phyloP scores from a whole-genome alignment of 2,329 filamentous ascomycete genomes.

The Cephalotrichum gorgonifer region DNA sequence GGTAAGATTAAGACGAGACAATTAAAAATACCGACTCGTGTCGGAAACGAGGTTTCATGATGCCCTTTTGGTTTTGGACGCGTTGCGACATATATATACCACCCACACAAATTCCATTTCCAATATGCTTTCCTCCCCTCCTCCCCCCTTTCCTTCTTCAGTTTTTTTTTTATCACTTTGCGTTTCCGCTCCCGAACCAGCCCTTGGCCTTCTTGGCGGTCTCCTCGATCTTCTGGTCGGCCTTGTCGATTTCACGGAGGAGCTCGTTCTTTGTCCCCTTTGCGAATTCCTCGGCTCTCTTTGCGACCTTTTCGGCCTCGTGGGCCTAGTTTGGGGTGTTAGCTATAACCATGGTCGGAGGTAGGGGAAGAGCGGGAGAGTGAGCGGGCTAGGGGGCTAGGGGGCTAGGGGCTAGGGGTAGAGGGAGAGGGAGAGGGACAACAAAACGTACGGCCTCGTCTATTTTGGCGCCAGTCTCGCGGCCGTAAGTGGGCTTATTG shows the following conservation, averaged over 20 bases:
- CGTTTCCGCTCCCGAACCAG: slow-evolving; percentile 57
- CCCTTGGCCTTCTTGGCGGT: slow-evolving; percentile 75
- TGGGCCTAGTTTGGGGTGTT: slow-evolving; percentile 21
- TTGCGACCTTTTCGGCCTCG: slow-evolving; percentile 53
- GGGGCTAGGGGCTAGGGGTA: not conserved
- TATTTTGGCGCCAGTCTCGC: slow-evolving; percentile 48
- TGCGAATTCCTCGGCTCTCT: slow-evolving; percentile 47
- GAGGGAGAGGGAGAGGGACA: not conserved
- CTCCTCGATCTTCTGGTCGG: slow-evolving; percentile 73
- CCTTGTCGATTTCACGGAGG: slow-evolving; percentile 66
- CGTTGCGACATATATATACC: not conserved
- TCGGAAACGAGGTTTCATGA: not conserved
- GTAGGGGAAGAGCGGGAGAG: not conserved
- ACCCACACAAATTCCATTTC: not conserved
- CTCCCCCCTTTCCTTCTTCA: not conserved
- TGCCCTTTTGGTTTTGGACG: not conserved
- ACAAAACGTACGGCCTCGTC: slow-evolving; percentile 49
- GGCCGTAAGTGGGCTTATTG: slow-evolving; percentile 41
- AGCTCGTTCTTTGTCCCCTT: slow-evolving; percentile 55
- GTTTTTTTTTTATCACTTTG: not conserved
- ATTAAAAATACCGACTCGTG: not conserved
- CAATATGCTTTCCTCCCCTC: too few relatives aligned
- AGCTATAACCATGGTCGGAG: too few relatives aligned
- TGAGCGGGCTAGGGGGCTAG: not conserved
- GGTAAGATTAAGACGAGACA: not conserved